Evolutionary conservation across 345 rosid species (phyloP).

Genomic region (Gossypium bickii): DNA sequence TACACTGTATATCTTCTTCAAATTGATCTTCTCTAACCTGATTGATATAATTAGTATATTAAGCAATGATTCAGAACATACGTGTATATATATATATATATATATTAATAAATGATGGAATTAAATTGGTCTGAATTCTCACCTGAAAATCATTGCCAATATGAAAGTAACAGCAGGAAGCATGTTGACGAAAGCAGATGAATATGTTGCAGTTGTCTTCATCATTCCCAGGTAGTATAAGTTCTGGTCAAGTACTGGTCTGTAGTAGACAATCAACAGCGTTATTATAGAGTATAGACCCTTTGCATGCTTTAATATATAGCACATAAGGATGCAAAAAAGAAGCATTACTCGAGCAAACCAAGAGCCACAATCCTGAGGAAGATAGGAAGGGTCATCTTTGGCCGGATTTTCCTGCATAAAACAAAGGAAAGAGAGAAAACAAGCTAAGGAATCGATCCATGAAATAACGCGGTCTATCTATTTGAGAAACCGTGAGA

Average conservation of each 20-base stretch:
- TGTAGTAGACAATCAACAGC: constrained; percentile 18
- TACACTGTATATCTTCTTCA: constrained; percentile 57
- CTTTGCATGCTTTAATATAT: no score
- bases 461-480: neutral
- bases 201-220: constrained; percentile 77
- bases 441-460: no score
- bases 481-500: neutral
- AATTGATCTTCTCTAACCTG: constrained; percentile 68
- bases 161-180: constrained; percentile 88
- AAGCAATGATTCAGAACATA: neutral
- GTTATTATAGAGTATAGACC: neutral
- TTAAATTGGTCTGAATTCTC: neutral
- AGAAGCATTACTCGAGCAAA: constrained; percentile 63
- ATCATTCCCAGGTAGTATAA: constrained; percentile 77
- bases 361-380: constrained; percentile 69
- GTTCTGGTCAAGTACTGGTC: constrained; percentile 93
- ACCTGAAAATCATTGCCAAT: constrained; percentile 86
- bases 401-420: constrained; percentile 84
- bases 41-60: neutral
- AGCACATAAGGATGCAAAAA: neutral
- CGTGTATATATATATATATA: no score
- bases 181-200: constrained; percentile 60
- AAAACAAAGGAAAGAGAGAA: neutral
- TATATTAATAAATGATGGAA: no score
- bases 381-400: constrained; percentile 72